Percentiles rank a stretch among this genome's conserved stretches.
Evolutionary conservation across 2,329 filamentous ascomycete genomes (phyloP).

Genomic region (Aspergillus quadricinctus): DNA sequence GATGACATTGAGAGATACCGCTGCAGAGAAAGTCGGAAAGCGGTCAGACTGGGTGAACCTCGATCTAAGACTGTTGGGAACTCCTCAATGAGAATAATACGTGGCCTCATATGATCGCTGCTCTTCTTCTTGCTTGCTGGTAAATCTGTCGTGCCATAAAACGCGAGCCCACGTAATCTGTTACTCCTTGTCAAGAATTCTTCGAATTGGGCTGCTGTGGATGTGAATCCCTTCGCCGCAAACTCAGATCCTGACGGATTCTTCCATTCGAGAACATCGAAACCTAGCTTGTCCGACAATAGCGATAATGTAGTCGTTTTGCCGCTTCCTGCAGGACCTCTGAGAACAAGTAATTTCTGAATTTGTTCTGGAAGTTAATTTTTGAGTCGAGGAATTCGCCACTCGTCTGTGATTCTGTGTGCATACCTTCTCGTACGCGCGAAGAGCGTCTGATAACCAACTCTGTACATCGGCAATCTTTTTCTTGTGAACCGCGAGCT

Average conservation of each 20-base stretch:
- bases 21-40: conserved; percentile 71
- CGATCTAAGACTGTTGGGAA: conserved; percentile 72
- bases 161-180: conserved; percentile 70
- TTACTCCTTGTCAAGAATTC: conserved; percentile 83
- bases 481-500: conserved; percentile 89
- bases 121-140: not conserved
- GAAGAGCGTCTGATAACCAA: conserved; percentile 75
- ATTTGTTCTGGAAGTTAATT: conserved; percentile 14
- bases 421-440: conserved; percentile 48
- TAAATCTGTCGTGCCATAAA: conserved; percentile 15
- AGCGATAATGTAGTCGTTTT: conserved; percentile 85
- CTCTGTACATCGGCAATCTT: conserved; percentile 81
- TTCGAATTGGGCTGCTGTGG: conserved; percentile 77
- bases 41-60: conserved; percentile 59
- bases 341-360: conserved; percentile 76
- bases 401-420: not conserved
- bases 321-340: conserved; percentile 84
- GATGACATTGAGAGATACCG: conserved; percentile 68
- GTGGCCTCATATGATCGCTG: conserved; percentile 26
- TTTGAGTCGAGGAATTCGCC: not conserved
- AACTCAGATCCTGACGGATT: conserved; percentile 67
- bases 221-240: conserved; percentile 60
- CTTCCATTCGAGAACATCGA: conserved; percentile 82
- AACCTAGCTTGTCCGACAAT: conserved; percentile 70
- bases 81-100: conserved; percentile 73